phyloP scores from a whole-genome alignment of 768 basidiomycete genomes.

The Mycena venus region DNA sequence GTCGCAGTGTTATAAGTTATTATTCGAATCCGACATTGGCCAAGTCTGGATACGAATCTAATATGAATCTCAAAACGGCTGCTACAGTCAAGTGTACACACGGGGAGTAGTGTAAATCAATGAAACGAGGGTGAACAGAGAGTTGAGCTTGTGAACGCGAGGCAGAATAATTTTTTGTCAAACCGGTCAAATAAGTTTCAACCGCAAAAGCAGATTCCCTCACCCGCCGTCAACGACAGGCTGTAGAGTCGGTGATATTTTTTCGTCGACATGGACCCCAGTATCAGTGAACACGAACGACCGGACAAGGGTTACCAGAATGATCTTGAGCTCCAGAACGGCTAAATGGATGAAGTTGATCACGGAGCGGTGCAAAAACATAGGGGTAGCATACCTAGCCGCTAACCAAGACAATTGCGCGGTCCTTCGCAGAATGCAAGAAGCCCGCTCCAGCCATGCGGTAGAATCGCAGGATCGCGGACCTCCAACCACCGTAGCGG shows the following conservation, averaged over 20 bases:
- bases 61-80: too few species aligned
- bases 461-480: conserved; percentile 45
- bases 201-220: conserved; percentile 19
- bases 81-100: too few species aligned
- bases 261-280: conserved; percentile 42
- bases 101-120: too few species aligned
- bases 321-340: conserved; percentile 55
- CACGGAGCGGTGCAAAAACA: not conserved
- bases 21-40: not conserved
- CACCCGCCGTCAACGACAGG: conserved; percentile 48
- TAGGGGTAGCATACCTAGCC: conserved; percentile 45
- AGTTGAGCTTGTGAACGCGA: too few species aligned
- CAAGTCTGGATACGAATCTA: too few species aligned
- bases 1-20: not conserved
- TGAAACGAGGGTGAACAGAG: too few species aligned
- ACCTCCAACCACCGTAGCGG: conserved; percentile 56
- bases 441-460: conserved; percentile 53
- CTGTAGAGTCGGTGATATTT: conserved; percentile 52
- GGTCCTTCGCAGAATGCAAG: conserved; percentile 59
- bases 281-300: conserved; percentile 53
- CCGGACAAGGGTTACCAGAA: conserved; percentile 52
- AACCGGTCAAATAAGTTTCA: conserved; percentile 23
- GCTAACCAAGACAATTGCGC: conserved; percentile 57
- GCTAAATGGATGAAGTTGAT: conserved; percentile 31
- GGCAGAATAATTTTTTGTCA: too few species aligned